These are phyloP conservation scores for Smithsoniella earleae DNA, from an alignment of 163 green algal genomes.

Conservation along the genomic window DNA sequence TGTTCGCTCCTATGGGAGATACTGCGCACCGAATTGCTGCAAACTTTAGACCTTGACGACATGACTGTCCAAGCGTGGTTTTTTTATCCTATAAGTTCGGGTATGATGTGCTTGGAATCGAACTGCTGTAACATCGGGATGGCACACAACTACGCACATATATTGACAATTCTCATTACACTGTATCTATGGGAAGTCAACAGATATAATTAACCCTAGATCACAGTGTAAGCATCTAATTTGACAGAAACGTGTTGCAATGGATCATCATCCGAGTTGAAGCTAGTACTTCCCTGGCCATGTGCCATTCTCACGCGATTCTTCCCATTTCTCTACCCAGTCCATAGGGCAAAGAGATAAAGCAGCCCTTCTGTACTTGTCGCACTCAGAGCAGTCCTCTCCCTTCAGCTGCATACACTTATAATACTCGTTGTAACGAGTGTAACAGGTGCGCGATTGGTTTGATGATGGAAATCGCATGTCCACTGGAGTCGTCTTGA, in stretches of 20 bases:
- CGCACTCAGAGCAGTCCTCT: not conserved
- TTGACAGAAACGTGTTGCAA: too few relatives aligned
- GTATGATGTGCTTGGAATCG: too few relatives aligned
- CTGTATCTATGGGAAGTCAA: too few relatives aligned
- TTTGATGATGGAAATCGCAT: slow-evolving; percentile 55
- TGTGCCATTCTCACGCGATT: not conserved
- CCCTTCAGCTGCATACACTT: slow-evolving; percentile 38
- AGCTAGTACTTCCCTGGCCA: slow-evolving; percentile 30
- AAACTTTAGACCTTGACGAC: slow-evolving; percentile 23
- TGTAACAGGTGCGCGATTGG: slow-evolving; percentile 66
- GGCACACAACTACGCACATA: too few relatives aligned
- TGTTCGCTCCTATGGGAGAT: slow-evolving; percentile 27
- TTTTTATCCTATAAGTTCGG: too few relatives aligned
- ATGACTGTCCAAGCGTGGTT: too few relatives aligned
- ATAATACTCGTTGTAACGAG: slow-evolving; percentile 78
- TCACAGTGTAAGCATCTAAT: too few relatives aligned
- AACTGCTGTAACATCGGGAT: too few relatives aligned
- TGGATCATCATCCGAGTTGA: too few relatives aligned
- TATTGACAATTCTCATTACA: too few relatives aligned
- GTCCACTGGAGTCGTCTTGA: slow-evolving; percentile 44
- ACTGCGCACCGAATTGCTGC: slow-evolving; percentile 22
- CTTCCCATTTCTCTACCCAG: slow-evolving; percentile 30
- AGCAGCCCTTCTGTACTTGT: slow-evolving; percentile 10
- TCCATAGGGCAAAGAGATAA: slow-evolving; percentile 26
- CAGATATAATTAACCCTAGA: too few relatives aligned